Conservation (phyloP, 1,284 basidiomycete species). For the Cryptococcus wingfieldii region DNA sequence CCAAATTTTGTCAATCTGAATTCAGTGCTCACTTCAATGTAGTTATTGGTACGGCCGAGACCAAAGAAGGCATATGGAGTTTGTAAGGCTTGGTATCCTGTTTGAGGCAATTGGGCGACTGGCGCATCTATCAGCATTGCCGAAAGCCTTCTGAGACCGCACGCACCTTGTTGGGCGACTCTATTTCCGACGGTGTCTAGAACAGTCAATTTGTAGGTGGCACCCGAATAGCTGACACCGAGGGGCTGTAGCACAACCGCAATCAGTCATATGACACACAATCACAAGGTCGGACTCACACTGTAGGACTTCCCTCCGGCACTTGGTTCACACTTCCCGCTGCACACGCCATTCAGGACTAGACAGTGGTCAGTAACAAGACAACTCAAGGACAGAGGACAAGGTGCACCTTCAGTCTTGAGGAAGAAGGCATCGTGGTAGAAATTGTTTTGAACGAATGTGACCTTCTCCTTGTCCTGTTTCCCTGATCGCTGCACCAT, state of each 20-base stretch:
- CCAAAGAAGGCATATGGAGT: slow-evolving; percentile 96
- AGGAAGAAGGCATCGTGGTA: slow-evolving; percentile 99
- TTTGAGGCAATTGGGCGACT: slow-evolving; percentile 87
- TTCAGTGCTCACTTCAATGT: slow-evolving; percentile 65
- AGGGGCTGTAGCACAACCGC: slow-evolving; percentile 66
- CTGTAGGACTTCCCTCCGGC: slow-evolving; percentile 65
- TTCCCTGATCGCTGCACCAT: slow-evolving; percentile 77
- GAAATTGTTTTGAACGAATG: slow-evolving; percentile 95
- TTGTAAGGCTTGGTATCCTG: slow-evolving; percentile 79
- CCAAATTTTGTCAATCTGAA: not conserved
- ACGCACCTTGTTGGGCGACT: slow-evolving; percentile 78
- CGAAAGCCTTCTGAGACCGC: not conserved
- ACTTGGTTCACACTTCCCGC: slow-evolving; percentile 64
- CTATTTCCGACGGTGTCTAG: slow-evolving; percentile 86
- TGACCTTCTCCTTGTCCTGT: slow-evolving; percentile 53
- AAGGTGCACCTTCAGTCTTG: slow-evolving; percentile 74
- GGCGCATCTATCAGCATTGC: not conserved
- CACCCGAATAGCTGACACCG: slow-evolving; percentile 89
- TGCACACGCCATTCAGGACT: slow-evolving; percentile 92
- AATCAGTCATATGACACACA: slow-evolving; percentile 62
- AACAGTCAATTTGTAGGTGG: slow-evolving; percentile 95
- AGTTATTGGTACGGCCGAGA: slow-evolving; percentile 98
- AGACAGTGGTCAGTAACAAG: not conserved
- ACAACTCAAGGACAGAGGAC: not conserved
- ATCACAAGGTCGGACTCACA: slow-evolving; percentile 53